Percentiles rank a stretch among this genome's conserved stretches.
phyloP scores from a whole-genome alignment of 441 rosid genomes.

The Erodium moschatum region DNA sequence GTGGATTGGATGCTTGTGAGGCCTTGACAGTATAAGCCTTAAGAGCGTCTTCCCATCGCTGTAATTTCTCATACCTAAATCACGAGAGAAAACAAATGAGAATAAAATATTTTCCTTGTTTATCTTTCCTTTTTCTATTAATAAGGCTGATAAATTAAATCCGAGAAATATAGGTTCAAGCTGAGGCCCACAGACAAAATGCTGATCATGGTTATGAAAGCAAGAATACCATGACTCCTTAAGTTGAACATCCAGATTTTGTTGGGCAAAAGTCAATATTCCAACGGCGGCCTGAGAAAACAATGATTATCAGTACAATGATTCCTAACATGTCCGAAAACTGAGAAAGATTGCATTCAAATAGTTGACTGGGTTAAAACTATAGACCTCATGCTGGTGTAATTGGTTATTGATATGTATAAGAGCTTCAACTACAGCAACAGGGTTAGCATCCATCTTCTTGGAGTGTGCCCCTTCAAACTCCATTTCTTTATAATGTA shows the following conservation, averaged over 20 bases:
- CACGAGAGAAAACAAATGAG: neutral
- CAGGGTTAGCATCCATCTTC: slow-evolving; percentile 95
- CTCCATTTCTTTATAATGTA: slow-evolving; percentile 99
- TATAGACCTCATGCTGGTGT: slow-evolving; percentile 87
- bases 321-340: slow-evolving; percentile 2
- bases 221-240: slow-evolving; percentile 86
- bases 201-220: slow-evolving; percentile 6
- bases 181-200: neutral
- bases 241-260: slow-evolving; percentile 77
- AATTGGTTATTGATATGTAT: slow-evolving; percentile 98
- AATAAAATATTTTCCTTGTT: slow-evolving; percentile 5
- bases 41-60: slow-evolving; percentile 99
- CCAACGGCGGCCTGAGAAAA: slow-evolving; percentile 92
- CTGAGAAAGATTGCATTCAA: neutral
- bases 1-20: slow-evolving; percentile 72
- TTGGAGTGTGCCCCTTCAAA: slow-evolving; percentile 88
- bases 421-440: slow-evolving; percentile 95
- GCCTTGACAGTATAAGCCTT: slow-evolving; percentile 93
- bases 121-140: neutral
- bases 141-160: neutral
- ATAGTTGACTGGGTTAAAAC: slow-evolving; percentile 3
- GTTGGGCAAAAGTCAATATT: slow-evolving; percentile 94
- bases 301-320: slow-evolving; percentile 20
- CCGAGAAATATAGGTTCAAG: neutral
- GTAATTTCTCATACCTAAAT: slow-evolving; percentile 96